Conservation (phyloP, 1,284 basidiomycete genomes). For the Tilletia walkeri region DNA sequence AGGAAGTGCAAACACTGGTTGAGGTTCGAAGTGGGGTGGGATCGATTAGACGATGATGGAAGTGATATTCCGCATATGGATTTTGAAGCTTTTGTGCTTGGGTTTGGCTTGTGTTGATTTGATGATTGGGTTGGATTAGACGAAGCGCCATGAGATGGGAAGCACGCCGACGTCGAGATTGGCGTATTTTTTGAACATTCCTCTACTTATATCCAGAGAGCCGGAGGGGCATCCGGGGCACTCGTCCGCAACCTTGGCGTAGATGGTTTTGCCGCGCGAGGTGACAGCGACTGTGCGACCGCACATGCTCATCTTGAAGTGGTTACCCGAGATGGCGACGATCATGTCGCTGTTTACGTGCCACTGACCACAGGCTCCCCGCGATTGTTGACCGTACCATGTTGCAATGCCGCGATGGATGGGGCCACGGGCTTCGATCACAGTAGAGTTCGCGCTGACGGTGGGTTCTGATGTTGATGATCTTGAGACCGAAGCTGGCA, state of each 20-base stretch:
- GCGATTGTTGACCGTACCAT: constrained; percentile 13
- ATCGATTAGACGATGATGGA: neutral
- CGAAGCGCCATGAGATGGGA: constrained; percentile 29
- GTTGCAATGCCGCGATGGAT: neutral
- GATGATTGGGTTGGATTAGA: neutral
- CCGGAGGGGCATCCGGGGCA: constrained; percentile 41
- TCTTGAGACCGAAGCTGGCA: neutral
- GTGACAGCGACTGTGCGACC: constrained; percentile 30
- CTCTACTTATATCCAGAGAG: constrained; percentile 37
- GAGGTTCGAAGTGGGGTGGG: neutral
- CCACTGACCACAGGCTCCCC: constrained; percentile 7
- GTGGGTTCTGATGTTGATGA: neutral
- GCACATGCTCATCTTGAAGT: constrained; percentile 30
- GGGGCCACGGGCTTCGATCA: neutral
- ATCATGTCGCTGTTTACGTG: constrained; percentile 10
- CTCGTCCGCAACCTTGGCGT: constrained; percentile 31
- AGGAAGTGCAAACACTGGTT: no score
- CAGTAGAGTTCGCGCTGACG: neutral
- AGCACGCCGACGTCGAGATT: constrained; percentile 28
- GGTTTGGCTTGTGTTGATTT: neutral
- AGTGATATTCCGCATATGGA: neutral
- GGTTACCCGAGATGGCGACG: constrained; percentile 30
- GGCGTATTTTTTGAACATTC: constrained; percentile 36
- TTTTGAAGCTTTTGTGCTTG: constrained; percentile 4
- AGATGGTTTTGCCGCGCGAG: constrained; percentile 34